phyloP scores from a whole-genome alignment of 78 protist genomes.

The Polysphondylium violaceum region DNA sequence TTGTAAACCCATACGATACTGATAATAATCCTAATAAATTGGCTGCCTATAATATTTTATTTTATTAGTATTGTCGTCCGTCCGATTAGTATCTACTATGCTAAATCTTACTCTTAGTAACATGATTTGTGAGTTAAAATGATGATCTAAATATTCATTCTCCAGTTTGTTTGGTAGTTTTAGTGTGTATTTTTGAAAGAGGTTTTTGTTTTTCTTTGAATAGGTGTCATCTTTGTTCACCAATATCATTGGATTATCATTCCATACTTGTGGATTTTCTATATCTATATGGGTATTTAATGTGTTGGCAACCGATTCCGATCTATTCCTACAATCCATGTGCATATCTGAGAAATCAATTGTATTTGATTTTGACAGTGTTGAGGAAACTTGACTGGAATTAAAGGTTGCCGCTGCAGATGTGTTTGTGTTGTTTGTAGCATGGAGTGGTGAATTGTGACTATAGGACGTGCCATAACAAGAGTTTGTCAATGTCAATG shows the following conservation, averaged over 20 bases:
- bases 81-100: neutral
- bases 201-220: conserved; percentile 10
- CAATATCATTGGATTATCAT: conserved; percentile 33
- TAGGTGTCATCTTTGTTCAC: conserved; percentile 20
- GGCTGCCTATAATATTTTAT: conserved; percentile 19
- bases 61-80: neutral
- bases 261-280: conserved; percentile 51
- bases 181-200: conserved; percentile 56
- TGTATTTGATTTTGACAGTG: neutral
- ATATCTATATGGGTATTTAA: conserved; percentile 37
- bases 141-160: conserved; percentile 44
- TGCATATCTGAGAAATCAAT: neutral
- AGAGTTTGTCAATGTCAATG: conserved; percentile 6
- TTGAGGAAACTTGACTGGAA: neutral
- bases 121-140: conserved; percentile 37
- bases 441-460: neutral
- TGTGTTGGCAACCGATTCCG: conserved; percentile 21
- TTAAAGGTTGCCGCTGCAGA: neutral
- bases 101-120: conserved; percentile 42
- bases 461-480: conserved; percentile 32
- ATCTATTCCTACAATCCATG: neutral
- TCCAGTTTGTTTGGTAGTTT: conserved; percentile 43
- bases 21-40: conserved; percentile 55
- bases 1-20: conserved; percentile 73
- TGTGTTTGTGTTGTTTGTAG: too few species aligned